Evolutionary conservation across 106 monocot species (phyloP).

Genomic region (Dendrobium nobile): DNA sequence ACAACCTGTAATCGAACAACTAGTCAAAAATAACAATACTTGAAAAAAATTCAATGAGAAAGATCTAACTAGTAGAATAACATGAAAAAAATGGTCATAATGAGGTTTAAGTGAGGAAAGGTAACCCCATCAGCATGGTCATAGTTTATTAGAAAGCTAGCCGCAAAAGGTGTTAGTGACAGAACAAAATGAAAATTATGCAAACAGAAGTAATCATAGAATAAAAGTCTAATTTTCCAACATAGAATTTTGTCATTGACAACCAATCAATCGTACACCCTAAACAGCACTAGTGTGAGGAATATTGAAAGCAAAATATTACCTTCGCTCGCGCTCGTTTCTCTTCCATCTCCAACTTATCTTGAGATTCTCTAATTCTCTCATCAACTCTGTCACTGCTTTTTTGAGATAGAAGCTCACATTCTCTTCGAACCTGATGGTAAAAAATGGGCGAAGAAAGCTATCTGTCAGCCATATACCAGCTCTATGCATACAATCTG

Average conservation of each 20-base stretch:
- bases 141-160: not conserved
- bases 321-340: conserved; percentile 59
- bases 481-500: not conserved
- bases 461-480: not conserved
- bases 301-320: not conserved
- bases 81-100: not conserved
- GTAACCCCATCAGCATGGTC: not conserved
- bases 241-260: not conserved
- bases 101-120: not conserved
- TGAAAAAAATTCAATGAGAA: not conserved
- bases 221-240: not conserved
- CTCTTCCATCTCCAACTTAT: conserved; percentile 33
- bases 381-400: conserved; percentile 9
- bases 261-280: not conserved
- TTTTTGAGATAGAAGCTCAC: conserved; percentile 43
- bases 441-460: not conserved
- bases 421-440: conserved; percentile 62
- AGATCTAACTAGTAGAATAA: not conserved
- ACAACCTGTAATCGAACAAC: conserved; percentile 52
- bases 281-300: not conserved
- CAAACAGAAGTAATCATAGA: not conserved
- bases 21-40: not conserved
- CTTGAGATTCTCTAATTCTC: conserved; percentile 19
- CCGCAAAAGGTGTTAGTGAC: not conserved
- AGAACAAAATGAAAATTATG: not conserved